Base-by-base conservation (phyloP, 2,329 filamentous ascomycete species). In the Fusarium sp. region DNA sequence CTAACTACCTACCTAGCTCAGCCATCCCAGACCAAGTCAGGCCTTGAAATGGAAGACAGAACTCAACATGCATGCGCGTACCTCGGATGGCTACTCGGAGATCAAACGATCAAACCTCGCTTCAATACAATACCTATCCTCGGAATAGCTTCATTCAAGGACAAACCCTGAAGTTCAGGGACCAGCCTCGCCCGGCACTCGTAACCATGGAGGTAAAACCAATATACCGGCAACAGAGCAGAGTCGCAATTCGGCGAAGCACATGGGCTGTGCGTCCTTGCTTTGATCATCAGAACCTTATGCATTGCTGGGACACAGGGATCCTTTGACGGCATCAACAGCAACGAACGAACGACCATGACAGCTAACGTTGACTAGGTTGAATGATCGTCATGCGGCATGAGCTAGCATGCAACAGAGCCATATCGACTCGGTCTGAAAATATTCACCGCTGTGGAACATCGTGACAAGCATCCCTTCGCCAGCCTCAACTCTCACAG, bases 231-330 rank as follows among this genome's bases (percentile, higher is more conserved):
- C 55, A 47, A 41, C 40, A 20, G 39, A 8, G 29, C 18, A 50
- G 53, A 52, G 53, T 63, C 36, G 47, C 58, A 65, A 37, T 50
- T 25, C 41, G 60, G 59, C 53, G 65, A 64, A 65, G 64, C 40
- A 31, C 15, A 51, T 46, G 64, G 49, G 64, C 50, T 65, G 59
- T 65, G 47, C 40, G 43, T 52, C 21, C n/a, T 49, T 41, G 41
- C 51, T 63, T 42, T 50, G 35, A 68, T 54, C 59, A 68, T 54
- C 59, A 68, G 64, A 67, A 68, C 65, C 55, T 57, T 66, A 47
- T 64, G 36, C 43, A 50, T 57, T 58, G 36, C 53, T 56, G 53
- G 53, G 53, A 53, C 53, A 53, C 57, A 62, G 58, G 63, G 53
- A 51, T 48, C 13, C 43, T 46, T 29, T 18, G 49, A 57, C 50